Conservation (phyloP, 2,329 filamentous ascomycete genomes). For the Trichophyton schoenleinii region DNA sequence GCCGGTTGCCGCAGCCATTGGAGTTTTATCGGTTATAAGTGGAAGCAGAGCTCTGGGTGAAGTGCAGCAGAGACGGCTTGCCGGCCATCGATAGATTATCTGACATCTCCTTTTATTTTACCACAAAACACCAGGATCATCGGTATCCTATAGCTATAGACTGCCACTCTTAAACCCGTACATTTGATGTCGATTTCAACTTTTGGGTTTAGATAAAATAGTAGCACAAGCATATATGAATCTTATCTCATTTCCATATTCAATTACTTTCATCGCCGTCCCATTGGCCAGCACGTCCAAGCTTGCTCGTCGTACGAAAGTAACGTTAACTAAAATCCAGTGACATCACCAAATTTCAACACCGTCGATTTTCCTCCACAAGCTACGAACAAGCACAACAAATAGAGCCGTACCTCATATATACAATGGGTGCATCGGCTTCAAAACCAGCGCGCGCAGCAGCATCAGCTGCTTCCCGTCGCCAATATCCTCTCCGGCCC, state of each 20-base stretch:
- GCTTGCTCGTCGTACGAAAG: background rate
- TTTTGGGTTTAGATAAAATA: background rate
- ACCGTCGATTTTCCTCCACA: background rate
- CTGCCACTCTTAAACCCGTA: background rate
- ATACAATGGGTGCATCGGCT: slow-evolving; percentile 44
- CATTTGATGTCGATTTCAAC: background rate
- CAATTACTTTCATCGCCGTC: background rate
- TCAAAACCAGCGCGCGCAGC: slow-evolving; percentile 38
- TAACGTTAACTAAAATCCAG: background rate
- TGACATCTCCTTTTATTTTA: background rate
- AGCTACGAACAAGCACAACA: background rate
- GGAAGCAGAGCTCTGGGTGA: slow-evolving; percentile 84
- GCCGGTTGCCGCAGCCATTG: slow-evolving; percentile 57
- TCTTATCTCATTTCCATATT: background rate
- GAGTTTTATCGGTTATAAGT: slow-evolving; percentile 64
- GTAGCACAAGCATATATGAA: background rate
- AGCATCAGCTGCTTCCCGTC: slow-evolving; percentile 37
- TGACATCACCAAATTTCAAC: background rate
- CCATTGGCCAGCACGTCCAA: background rate
- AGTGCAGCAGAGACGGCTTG: slow-evolving; percentile 75
- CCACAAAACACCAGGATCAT: background rate
- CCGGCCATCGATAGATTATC: slow-evolving; percentile 45
- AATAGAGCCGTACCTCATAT: background rate
- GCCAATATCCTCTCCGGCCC: slow-evolving; percentile 44
- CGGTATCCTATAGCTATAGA: background rate